These are phyloP conservation scores for Blastobotrys arbuscula DNA, from an alignment of 1,139 yeast species.

Conservation along the genomic window DNA sequence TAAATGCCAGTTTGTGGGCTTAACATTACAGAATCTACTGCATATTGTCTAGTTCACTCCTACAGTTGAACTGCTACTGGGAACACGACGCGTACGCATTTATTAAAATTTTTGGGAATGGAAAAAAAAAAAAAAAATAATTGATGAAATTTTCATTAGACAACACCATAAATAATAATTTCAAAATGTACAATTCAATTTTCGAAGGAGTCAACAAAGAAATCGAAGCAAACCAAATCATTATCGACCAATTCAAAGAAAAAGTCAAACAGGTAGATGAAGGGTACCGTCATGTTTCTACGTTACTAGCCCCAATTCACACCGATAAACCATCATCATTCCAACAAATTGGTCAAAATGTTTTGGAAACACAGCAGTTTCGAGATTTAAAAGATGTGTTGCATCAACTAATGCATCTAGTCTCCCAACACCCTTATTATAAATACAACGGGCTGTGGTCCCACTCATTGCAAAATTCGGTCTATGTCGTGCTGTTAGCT, in stretches of 20 bases:
- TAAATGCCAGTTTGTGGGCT: too few relatives aligned
- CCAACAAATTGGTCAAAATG: conserved; percentile 8
- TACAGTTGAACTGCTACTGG: too few relatives aligned
- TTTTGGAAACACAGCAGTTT: conserved; percentile 9
- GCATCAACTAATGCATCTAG: conserved; percentile 10
- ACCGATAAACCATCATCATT: conserved; percentile 10
- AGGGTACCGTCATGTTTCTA: conserved; percentile 15
- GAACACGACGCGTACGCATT: too few relatives aligned
- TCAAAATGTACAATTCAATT: conserved; percentile 7
- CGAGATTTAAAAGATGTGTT: conserved; percentile 8
- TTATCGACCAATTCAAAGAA: conserved; percentile 14
- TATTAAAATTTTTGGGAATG: too few relatives aligned
- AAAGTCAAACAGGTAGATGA: conserved; percentile 16
- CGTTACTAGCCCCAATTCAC: conserved; percentile 18
- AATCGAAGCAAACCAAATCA: conserved; percentile 10
- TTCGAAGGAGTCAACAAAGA: conserved; percentile 13
- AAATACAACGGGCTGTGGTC: conserved; percentile 26
- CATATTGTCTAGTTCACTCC: too few relatives aligned
- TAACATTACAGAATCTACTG: too few relatives aligned
- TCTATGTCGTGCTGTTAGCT: conserved; percentile 17
- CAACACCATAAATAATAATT: background rate
- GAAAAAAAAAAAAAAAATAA: too few relatives aligned
- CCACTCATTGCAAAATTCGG: conserved; percentile 24
- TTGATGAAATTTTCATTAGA: background rate
- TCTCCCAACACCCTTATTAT: conserved; percentile 22